Evolutionary conservation across 129 eudicot species (phyloP), one percentile per base, ranked within the genome.

Genomic region (Helianthus tuberosus): DNA sequence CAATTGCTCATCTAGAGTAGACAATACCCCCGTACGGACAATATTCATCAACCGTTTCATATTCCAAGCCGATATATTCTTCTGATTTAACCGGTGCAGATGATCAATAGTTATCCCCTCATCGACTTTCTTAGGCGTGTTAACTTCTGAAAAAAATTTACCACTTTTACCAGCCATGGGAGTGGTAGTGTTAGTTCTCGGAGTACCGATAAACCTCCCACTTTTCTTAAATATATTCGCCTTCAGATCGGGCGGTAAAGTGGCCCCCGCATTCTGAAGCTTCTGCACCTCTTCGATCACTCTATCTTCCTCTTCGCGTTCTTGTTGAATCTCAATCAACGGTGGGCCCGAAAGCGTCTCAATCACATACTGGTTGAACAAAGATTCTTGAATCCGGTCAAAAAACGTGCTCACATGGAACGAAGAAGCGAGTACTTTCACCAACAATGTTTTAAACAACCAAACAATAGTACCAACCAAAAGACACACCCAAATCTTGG

Each of bases 1-100:
- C 20, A 91, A 27, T 16, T 88, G 78, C 79, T 91, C 97, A 74
- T 91, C 96, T 23, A 91, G 76, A 39, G 96, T 91, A 3, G 97
- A 88, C 5, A 91, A 75, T 2, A 81, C 83, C 13, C 97, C 97
- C 8, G 79, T 78, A 39, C 97, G 79, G 46, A 91, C 80, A 17
- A 88, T 91, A 50, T 88, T 88, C 85, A 86, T 84, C 85, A 91
- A 73, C 72, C 90, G 77, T 74, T 91, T 91, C 97, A 91, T 91
- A 55, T 91, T 91, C 97, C 97, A 91, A 29, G 97, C 97, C 1
- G 97, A 91, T 41, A 91, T 67, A 62, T 91, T 91, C 82, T 86
- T 78, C 61, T 86, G 90, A 71, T 88, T 88, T 36, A 91, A 48
- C 84, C 97, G 84, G 67, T 91, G 92, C 78, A 91, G 66, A 64